Evolutionary conservation across 805 yeast genomes (phyloP).

Genomic region (Candida wancherniae): DNA sequence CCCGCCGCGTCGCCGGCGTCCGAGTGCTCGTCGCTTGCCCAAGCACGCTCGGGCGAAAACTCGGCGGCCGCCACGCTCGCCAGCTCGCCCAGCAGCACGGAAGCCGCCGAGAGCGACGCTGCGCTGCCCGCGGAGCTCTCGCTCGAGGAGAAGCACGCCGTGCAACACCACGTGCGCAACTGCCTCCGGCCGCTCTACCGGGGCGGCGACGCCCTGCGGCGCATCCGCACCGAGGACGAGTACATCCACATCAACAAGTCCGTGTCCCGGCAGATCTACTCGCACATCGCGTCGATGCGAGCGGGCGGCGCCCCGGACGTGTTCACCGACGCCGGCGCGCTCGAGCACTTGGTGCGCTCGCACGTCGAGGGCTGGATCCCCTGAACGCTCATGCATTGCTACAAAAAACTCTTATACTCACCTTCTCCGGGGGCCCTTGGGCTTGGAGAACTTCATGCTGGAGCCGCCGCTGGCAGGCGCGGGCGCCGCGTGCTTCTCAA

Average conservation of each 20-base stretch:
- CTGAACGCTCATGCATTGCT: too few species aligned
- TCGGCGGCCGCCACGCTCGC: not conserved
- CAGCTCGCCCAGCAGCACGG: not conserved
- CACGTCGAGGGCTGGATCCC: conserved; percentile 16
- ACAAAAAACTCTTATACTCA: too few species aligned
- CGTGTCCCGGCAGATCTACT: conserved; percentile 58
- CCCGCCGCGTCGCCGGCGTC: not conserved
- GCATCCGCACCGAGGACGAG: conserved; percentile 27
- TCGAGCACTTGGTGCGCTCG: conserved; percentile 21
- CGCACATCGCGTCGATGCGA: conserved; percentile 19
- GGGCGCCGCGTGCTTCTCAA: conserved; percentile 19
- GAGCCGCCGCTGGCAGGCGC: conserved; percentile 1
- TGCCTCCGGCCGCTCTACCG: conserved; percentile 47
- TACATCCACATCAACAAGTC: conserved; percentile 60
- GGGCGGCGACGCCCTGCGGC: conserved; percentile 1
- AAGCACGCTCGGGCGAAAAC: conserved; percentile 3
- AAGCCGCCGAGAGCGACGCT: not conserved
- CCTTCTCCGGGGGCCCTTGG: conserved; percentile 63
- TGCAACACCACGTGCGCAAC: conserved; percentile 55
- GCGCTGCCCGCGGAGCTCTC: conserved; percentile 17
- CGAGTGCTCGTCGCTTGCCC: not conserved
- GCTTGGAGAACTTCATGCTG: conserved; percentile 46
- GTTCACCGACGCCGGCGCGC: conserved; percentile 12
- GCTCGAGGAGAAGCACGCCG: conserved; percentile 45
- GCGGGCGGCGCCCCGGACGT: conserved; percentile 6